Conservation (phyloP, 2,329 filamentous ascomycete species). For the Cryphonectria japonica region DNA sequence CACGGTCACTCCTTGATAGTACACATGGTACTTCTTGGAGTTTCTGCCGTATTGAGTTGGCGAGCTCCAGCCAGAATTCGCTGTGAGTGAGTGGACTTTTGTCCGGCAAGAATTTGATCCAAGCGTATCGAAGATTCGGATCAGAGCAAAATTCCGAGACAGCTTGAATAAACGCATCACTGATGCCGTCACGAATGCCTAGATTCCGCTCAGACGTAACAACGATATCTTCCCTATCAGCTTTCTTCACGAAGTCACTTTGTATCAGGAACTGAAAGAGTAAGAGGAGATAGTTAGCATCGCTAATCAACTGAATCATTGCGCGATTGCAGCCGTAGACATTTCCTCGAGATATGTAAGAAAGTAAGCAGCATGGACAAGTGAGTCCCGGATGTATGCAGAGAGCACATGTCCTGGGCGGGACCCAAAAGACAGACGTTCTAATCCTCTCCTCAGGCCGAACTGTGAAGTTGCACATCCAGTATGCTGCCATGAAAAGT, state of each 20-base stretch:
- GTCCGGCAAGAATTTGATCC: slow-evolving; percentile 51
- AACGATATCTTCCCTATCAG: slow-evolving; percentile 48
- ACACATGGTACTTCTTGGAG: slow-evolving; percentile 30
- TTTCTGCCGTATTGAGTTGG: slow-evolving; percentile 32
- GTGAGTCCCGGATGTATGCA: neutral
- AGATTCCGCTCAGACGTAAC: slow-evolving; percentile 45
- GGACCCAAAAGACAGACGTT: no score
- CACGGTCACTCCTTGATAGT: slow-evolving; percentile 14
- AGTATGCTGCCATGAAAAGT: no score
- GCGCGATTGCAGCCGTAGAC: neutral
- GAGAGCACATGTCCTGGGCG: neutral
- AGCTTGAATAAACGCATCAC: slow-evolving; percentile 44
- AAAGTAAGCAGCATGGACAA: neutral
- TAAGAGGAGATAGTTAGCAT: neutral
- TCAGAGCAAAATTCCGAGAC: slow-evolving; percentile 45
- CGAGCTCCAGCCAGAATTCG: slow-evolving; percentile 36
- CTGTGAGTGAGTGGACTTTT: slow-evolving; percentile 32
- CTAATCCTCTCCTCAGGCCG: neutral
- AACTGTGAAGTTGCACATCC: neutral
- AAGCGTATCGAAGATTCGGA: slow-evolving; percentile 43
- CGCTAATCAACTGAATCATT: neutral
- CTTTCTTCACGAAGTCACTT: slow-evolving; percentile 52
- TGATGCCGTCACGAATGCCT: slow-evolving; percentile 41
- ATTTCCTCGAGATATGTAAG: neutral
- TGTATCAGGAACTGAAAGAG: slow-evolving; percentile 51